These are phyloP conservation scores for Penicillium sp. DNA, from an alignment of 2,329 filamentous ascomycete species.

Conservation along the genomic window DNA sequence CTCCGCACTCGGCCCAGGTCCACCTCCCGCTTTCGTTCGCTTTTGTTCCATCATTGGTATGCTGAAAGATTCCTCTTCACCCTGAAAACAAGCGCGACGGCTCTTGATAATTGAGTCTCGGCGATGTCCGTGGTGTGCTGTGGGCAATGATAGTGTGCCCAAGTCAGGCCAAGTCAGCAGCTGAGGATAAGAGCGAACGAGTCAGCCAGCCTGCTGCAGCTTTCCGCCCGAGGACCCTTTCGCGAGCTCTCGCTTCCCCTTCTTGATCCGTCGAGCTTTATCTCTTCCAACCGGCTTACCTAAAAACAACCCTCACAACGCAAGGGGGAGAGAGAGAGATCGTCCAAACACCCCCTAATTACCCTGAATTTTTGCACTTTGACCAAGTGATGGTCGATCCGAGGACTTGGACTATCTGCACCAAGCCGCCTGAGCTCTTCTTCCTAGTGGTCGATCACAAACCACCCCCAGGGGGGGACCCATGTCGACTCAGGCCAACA, in stretches of 20 bases:
- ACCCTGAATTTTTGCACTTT: slow-evolving; percentile 1
- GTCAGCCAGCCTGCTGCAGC: background rate
- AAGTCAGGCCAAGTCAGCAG: background rate
- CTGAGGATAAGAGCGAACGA: background rate
- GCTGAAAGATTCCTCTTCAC: slow-evolving; percentile 6
- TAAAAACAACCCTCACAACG: slow-evolving; percentile 8
- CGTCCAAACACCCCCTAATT: slow-evolving; percentile 7
- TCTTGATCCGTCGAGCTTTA: background rate
- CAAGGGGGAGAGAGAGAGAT: slow-evolving; percentile 10
- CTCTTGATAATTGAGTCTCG: background rate
- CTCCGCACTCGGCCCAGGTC: slow-evolving; percentile 26
- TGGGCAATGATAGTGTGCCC: background rate
- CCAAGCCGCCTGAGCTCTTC: slow-evolving; percentile 24
- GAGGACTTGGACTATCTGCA: slow-evolving; percentile 27
- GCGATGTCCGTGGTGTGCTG: background rate
- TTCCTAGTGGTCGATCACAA: slow-evolving; percentile 30
- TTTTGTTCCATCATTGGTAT: background rate
- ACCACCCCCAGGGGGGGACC: slow-evolving; percentile 17
- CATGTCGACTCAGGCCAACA: slow-evolving; percentile 15
- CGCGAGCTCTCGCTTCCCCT: background rate
- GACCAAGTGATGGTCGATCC: slow-evolving; percentile 12
- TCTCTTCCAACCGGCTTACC: slow-evolving; percentile 2
- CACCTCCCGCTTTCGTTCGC: slow-evolving; percentile 17
- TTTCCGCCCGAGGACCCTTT: background rate
- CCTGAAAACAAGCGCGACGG: background rate